These are phyloP conservation scores for Candida multigemmis DNA, from an alignment of 805 yeast genomes.

Conservation along the genomic window DNA sequence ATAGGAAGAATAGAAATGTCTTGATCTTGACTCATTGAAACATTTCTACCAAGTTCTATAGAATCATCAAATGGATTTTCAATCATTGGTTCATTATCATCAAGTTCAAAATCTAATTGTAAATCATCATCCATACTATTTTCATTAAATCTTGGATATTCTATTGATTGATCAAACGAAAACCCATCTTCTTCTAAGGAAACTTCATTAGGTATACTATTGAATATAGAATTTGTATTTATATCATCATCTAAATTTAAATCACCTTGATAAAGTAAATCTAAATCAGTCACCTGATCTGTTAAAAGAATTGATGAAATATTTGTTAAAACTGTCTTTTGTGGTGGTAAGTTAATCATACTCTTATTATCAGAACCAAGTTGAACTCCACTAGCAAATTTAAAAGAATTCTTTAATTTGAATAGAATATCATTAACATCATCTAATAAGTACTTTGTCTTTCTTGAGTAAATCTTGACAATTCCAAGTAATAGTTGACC, in stretches of 20 bases:
- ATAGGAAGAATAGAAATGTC: conserved; percentile 13
- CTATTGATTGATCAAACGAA: conserved; percentile 51
- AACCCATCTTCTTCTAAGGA: conserved; percentile 24
- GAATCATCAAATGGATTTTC: conserved; percentile 38
- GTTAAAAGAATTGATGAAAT: conserved; percentile 53
- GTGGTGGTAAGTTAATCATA: conserved; percentile 44
- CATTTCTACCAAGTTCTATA: conserved; percentile 47
- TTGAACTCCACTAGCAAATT: conserved; percentile 23
- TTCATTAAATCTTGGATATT: conserved; percentile 45
- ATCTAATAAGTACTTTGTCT: conserved; percentile 73
- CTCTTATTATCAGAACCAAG: conserved; percentile 7
- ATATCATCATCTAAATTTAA: conserved; percentile 25
- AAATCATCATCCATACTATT: conserved; percentile 29
- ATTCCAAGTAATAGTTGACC: conserved; percentile 85
- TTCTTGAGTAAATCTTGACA: conserved; percentile 76
- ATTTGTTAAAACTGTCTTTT: conserved; percentile 52
- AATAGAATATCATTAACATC: conserved; percentile 74
- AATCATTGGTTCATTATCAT: conserved; percentile 12
- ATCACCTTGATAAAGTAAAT: conserved; percentile 61
- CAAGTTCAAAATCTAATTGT: conserved; percentile 41
- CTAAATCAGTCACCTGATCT: conserved; percentile 75
- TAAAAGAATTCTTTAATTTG: conserved; percentile 62
- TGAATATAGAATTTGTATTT: neutral
- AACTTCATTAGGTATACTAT: conserved; percentile 3
- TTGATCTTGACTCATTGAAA: conserved; percentile 9